Evolutionary conservation across 1,284 basidiomycete genomes (phyloP).

Genomic region (Trichosporon sp.): DNA sequence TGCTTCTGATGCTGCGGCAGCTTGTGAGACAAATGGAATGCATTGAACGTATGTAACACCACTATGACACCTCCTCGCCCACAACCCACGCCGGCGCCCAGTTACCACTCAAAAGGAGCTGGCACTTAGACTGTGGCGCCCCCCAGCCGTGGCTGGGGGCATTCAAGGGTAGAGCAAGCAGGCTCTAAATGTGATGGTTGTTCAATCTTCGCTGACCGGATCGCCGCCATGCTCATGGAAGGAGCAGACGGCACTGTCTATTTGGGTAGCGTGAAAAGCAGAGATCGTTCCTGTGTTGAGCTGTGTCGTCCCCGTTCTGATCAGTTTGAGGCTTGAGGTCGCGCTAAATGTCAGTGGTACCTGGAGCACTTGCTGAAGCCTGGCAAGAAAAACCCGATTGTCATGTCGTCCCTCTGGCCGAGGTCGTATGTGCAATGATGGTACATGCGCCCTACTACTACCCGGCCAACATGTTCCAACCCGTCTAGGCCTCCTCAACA

Average conservation of each 20-base stretch:
- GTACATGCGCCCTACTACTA: slow-evolving; percentile 24
- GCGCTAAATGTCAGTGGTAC: not conserved
- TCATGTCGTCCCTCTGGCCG: slow-evolving; percentile 1
- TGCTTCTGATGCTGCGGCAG: not conserved
- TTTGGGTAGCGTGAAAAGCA: slow-evolving; percentile 35
- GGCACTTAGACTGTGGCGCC: slow-evolving; percentile 21
- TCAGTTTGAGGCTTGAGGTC: not conserved
- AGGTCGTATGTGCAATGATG: slow-evolving; percentile 17
- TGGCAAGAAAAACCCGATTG: not conserved
- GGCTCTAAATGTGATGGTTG: slow-evolving; percentile 43
- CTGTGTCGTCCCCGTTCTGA: not conserved
- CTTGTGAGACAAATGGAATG: not conserved
- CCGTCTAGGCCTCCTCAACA: slow-evolving; percentile 30
- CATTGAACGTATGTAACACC: slow-evolving; percentile 32
- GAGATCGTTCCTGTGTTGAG: not conserved
- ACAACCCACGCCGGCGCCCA: slow-evolving; percentile 29
- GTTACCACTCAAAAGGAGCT: slow-evolving; percentile 34
- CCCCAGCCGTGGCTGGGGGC: slow-evolving; percentile 19
- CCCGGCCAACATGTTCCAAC: slow-evolving; percentile 19
- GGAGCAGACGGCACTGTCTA: slow-evolving; percentile 47
- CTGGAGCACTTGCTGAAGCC: not conserved
- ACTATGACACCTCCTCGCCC: slow-evolving; percentile 49
- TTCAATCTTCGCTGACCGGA: slow-evolving; percentile 45
- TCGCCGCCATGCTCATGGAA: slow-evolving; percentile 42
- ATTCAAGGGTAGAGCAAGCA: slow-evolving; percentile 42